Evolutionary conservation across 495 filamentous ascomycete genomes (phyloP).

Genomic region (Penicillium verhagenii): DNA sequence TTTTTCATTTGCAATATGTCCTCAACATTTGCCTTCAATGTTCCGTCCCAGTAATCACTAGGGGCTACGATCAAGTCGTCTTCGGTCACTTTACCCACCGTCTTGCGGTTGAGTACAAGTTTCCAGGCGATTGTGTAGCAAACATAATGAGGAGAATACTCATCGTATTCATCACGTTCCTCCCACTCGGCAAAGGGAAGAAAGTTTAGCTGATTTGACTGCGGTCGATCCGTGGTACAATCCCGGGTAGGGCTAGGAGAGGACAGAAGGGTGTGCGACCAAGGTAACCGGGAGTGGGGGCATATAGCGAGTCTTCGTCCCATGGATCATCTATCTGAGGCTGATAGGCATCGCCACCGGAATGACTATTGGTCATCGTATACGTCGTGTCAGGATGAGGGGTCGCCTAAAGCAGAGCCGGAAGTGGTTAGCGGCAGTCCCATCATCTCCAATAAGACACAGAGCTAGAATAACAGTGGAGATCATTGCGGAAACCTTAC

Average conservation of each 20-base stretch:
- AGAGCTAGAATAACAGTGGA: too few relatives aligned
- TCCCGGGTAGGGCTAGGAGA: not conserved
- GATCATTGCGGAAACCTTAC: too few relatives aligned
- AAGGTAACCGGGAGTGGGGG: too few relatives aligned
- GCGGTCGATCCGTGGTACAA: not conserved
- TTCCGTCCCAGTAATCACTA: not conserved
- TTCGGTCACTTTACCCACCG: conserved; percentile 10
- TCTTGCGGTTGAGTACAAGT: conserved; percentile 13
- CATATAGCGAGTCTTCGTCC: too few relatives aligned
- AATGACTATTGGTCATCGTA: too few relatives aligned
- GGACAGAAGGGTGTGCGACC: too few relatives aligned
- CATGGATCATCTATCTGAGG: too few relatives aligned
- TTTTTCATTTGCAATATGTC: conserved; percentile 13
- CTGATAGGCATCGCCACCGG: too few relatives aligned
- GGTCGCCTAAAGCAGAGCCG: too few relatives aligned
- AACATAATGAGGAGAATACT: conserved; percentile 2
- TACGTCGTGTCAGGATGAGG: too few relatives aligned
- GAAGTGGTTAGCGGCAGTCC: too few relatives aligned
- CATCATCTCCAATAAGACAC: too few relatives aligned
- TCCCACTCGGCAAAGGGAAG: conserved; percentile 1
- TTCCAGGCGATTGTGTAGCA: conserved; percentile 13
- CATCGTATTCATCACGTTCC: conserved; percentile 3
- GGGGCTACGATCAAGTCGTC: conserved; percentile 9
- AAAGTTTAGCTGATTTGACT: conserved; percentile 1
- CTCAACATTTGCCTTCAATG: conserved; percentile 2